Evolutionary conservation across 108 stramenopile species (phyloP), one percentile per base, ranked within the genome.

Genomic region (Thalassiosira profunda): DNA sequence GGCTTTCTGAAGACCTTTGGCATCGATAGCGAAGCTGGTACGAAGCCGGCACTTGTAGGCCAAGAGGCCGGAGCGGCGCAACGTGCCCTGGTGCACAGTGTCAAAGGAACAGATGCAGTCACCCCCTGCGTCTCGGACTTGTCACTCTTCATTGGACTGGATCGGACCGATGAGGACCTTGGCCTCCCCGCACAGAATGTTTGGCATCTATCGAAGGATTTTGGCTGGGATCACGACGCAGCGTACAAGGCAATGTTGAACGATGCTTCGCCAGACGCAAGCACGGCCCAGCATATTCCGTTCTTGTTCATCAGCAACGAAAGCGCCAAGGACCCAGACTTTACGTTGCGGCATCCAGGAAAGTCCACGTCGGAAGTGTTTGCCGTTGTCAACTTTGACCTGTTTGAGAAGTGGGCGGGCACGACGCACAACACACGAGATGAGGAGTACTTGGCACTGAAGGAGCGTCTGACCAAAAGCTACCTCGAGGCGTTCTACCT

Each of bases 301-400:
- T 80, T 84, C 46, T 53, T 79, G 1, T 84, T 79, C 45, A 58
- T 84, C 42, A 79, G 64, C 29, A 80, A 76, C 33, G 79, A 80
- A 21, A 63, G 71, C 49, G 77, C 70, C n/a, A 84, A 81, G 58
- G 66, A 80, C 21, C 72, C 72, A 0, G 72, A 72, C 33, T 72
- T 55, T 57, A 15, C 63, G 12, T 15, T 58, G 7, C 35, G 29
- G 4, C 72, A 72, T 55, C 72, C 72, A 17, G 30, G 33, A 2
- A 72, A 67, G 37, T 48, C 72, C 25, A 80, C 72, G 12, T 76
- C 69, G 17, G 74, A 80, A 56, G 63, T 84, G 1, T 21, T 84
- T 17, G 60, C 76, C 1, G 25, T 79, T n/a, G 74, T 70, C 8
- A 47, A 75, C 20, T 45, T 30, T 38, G 41, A 51, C 15, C 64